Conservation (phyloP, 169 alveolate genomes). For the Cryptosporidium muris region DNA sequence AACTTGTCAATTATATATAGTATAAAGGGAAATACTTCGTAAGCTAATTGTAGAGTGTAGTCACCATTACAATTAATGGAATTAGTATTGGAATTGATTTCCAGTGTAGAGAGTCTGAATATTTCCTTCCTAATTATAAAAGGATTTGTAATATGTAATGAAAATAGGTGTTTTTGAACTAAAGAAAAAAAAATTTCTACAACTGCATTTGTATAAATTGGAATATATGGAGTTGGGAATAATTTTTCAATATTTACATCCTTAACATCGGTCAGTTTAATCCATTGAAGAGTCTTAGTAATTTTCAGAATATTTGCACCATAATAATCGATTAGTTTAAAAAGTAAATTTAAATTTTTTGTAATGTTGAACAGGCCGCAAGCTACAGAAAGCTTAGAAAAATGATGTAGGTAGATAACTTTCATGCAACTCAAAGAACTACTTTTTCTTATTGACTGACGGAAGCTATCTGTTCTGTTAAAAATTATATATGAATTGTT, state of each 20-base stretch:
- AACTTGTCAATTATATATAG: too few relatives aligned
- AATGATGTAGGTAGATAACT: constrained; percentile 5
- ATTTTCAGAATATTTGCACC: constrained; percentile 55
- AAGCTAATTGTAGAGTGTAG: too few relatives aligned
- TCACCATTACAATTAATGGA: too few relatives aligned
- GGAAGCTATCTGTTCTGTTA: constrained; percentile 13
- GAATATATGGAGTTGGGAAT: constrained; percentile 34
- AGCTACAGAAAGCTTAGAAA: constrained; percentile 34
- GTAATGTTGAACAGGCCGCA: constrained; percentile 31
- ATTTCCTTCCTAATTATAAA: constrained; percentile 7
- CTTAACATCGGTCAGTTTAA: constrained; percentile 10
- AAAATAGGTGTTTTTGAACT: constrained; percentile 26
- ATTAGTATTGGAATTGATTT: too few relatives aligned
- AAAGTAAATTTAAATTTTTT: constrained; percentile 2
- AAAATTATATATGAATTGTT: constrained; percentile 23
- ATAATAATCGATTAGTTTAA: constrained; percentile 15
- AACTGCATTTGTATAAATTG: constrained; percentile 25
- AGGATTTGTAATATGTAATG: too few relatives aligned
- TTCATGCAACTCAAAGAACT: constrained; percentile 6
- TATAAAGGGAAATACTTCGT: too few relatives aligned
- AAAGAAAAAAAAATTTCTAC: constrained; percentile 26
- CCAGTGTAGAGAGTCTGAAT: too few relatives aligned
- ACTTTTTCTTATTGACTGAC: not conserved
- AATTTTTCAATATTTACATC: constrained; percentile 4
- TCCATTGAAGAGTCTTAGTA: constrained; percentile 37